Base-by-base conservation (phyloP, 352 stramenopile genomes). In the Pythium dissimile region DNA sequence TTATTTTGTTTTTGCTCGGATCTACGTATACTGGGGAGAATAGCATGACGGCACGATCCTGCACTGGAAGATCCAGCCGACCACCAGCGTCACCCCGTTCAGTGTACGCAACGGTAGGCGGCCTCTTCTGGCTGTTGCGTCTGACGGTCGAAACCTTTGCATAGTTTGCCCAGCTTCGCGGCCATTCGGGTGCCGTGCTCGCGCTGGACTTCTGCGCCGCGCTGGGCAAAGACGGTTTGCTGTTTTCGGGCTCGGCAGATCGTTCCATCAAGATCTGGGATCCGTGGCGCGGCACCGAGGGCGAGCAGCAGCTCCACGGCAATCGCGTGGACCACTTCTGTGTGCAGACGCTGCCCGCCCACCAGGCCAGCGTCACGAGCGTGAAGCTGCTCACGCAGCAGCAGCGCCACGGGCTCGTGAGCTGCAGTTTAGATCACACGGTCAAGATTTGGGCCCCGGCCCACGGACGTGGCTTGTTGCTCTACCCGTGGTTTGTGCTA, bases 231-330 rank as follows among this genome's bases (percentile, higher is more conserved):
- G 64, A 77, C 50, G 78, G 75, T 0, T 43, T 93, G 39, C 73
- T 91, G 15, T 83, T 91, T 28, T 82, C 70, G 7, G 77, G 80
- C 16, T 86, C 79, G 15, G 69, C 73, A 0, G 83, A 92, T 58
- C 76, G 83, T 26, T 77, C 71, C 0, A 88, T 92, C 43, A 86
- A 81, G 39, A 60, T 89, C 7, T 92, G 82, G 82, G 82, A 92
- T 45, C 77, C 77, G 11, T 88, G 75, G 77, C 56, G 74, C 23
- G 62, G 54, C 16, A 59, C 64, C 3, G 72, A 87, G 26, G 67
- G 72, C 0, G 63, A 71, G 20, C 37, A 82, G n/a, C 71, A 75
- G 44, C 45, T 56, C 31, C 34, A 69, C 48, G 38, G 12, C 43
- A 27, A 24, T 9, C 54, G 38, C 21, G 44, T 60, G 24, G 61